These are phyloP conservation scores for Aspergillus incahuasiensis DNA, from an alignment of 495 filamentous ascomycete species.

Conservation along the genomic window DNA sequence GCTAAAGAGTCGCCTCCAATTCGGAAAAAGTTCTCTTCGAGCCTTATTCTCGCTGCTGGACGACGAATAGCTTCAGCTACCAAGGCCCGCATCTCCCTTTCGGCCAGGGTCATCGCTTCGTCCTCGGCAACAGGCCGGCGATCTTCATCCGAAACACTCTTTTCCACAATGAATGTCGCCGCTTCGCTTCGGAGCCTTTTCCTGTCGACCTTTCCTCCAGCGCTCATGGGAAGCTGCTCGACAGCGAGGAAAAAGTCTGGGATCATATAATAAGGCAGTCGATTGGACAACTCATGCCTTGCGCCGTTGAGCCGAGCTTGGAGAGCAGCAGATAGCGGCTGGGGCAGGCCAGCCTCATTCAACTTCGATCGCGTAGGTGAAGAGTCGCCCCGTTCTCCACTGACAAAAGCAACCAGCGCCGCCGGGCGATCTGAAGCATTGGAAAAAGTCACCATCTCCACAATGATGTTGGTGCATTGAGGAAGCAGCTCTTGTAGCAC, in stretches of 20 bases:
- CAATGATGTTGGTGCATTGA: too few relatives aligned
- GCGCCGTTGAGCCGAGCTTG: too few relatives aligned
- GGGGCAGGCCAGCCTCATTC: too few relatives aligned
- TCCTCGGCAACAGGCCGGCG: background rate
- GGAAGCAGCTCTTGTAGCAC: too few relatives aligned
- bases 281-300: too few relatives aligned
- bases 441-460: too few relatives aligned
- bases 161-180: background rate
- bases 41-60: background rate
- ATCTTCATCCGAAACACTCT: slow-evolving; percentile 18
- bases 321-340: too few relatives aligned
- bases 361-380: too few relatives aligned
- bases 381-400: too few relatives aligned
- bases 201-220: background rate
- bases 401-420: too few relatives aligned
- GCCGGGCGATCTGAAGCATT: too few relatives aligned
- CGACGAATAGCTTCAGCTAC: background rate
- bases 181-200: background rate
- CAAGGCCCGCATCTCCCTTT: background rate
- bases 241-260: background rate
- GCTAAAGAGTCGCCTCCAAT: slow-evolving; percentile 34
- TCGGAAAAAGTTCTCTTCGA: slow-evolving; percentile 21
- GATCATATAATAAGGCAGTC: background rate
- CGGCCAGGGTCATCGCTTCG: background rate
- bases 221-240: background rate